These are phyloP conservation scores for Colletotrichum lupini DNA, from an alignment of 2,329 filamentous ascomycete genomes.

Conservation along the genomic window DNA sequence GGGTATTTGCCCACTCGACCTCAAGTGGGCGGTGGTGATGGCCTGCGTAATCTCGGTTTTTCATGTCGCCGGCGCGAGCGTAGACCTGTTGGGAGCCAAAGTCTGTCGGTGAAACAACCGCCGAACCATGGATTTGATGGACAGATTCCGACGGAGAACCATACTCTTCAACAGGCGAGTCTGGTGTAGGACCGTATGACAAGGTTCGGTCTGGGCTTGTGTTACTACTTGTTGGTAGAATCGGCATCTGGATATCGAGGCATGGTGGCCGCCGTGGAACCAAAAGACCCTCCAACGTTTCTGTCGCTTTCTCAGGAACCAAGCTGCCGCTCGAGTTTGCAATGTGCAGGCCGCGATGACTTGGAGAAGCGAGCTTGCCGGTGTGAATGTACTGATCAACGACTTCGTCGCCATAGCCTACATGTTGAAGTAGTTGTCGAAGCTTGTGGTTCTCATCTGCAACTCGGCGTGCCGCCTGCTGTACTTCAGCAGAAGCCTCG, in stretches of 20 bases:
- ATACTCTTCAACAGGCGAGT: conserved; percentile 14
- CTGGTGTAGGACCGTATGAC: background rate
- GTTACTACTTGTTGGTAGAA: conserved; percentile 20
- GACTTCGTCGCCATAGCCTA: conserved; percentile 67
- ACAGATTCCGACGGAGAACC: background rate
- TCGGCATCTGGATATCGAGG: conserved; percentile 42
- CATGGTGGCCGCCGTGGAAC: conserved; percentile 47
- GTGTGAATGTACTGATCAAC: conserved; percentile 57
- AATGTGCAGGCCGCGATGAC: background rate
- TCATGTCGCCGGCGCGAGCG: background rate
- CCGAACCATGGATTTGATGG: conserved; percentile 3
- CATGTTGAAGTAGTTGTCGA: conserved; percentile 65
- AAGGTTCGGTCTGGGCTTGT: background rate
- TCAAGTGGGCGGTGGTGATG: background rate
- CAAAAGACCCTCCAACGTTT: conserved; percentile 50
- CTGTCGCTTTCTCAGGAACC: background rate
- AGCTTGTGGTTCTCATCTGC: conserved; percentile 76
- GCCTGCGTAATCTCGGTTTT: background rate
- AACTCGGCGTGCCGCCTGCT: conserved; percentile 75
- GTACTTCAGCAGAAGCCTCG: conserved; percentile 77
- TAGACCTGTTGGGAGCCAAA: conserved; percentile 1
- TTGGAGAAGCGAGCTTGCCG: background rate
- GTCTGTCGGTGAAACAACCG: background rate
- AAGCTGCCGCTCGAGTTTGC: background rate
- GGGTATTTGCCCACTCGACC: background rate